These are phyloP conservation scores for Salix udensis DNA, from an alignment of 345 rosid genomes.

Conservation along the genomic window DNA sequence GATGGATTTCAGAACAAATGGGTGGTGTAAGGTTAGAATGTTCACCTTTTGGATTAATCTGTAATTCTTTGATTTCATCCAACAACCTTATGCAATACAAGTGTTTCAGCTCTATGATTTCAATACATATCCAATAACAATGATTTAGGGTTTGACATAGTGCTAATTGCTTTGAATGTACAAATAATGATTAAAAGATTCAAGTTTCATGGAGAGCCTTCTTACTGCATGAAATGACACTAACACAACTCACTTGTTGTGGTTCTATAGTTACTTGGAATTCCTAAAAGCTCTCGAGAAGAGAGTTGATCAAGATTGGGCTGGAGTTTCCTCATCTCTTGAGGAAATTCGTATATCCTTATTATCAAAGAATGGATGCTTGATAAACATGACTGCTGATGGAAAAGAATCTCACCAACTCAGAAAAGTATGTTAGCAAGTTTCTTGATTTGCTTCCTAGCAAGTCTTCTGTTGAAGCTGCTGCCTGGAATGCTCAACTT, in stretches of 20 bases:
- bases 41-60: background rate
- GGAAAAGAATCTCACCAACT: slow-evolving; percentile 55
- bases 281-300: slow-evolving; percentile 73
- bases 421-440: slow-evolving; percentile 64
- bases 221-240: background rate
- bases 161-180: slow-evolving; percentile 5
- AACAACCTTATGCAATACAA: background rate
- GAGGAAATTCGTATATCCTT: slow-evolving; percentile 81
- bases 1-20: slow-evolving; percentile 99
- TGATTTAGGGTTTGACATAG: background rate
- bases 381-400: slow-evolving; percentile 86
- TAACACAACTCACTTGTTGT: slow-evolving; percentile 19
- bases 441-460: slow-evolving; percentile 85
- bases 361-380: slow-evolving; percentile 70
- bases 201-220: background rate
- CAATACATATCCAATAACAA: background rate
- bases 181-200: background rate
- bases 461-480: slow-evolving; percentile 37
- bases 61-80: background rate
- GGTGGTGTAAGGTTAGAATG: slow-evolving; percentile 81
- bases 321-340: slow-evolving; percentile 74
- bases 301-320: slow-evolving; percentile 88
- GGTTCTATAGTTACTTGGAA: slow-evolving; percentile 65
- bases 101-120: slow-evolving; percentile 9
- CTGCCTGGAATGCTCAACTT: slow-evolving; percentile 61